phyloP scores from a whole-genome alignment of 176 grass and related monocot species.

The Carex myosuroides region DNA sequence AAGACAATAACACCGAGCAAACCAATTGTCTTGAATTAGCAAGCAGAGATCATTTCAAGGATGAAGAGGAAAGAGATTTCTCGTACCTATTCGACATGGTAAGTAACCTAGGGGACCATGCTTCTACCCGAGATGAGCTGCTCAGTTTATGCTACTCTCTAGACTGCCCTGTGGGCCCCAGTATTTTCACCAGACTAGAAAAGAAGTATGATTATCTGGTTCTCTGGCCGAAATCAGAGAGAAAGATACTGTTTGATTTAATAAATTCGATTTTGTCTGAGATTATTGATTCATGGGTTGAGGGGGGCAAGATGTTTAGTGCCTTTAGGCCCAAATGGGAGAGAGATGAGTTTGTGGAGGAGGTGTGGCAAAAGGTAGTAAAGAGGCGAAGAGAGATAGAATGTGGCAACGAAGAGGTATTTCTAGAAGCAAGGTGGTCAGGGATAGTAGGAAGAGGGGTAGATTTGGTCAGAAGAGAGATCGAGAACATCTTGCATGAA shows the following conservation, averaged over 20 bases:
- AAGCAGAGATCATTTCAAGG: conserved; percentile 40
- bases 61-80: conserved; percentile 83
- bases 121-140: conserved; percentile 31
- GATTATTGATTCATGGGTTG: conserved; percentile 31
- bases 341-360: conserved; percentile 44
- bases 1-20: conserved; percentile 23
- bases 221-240: conserved; percentile 58
- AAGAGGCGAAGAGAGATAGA: conserved; percentile 33
- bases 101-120: conserved; percentile 37
- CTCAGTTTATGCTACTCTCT: conserved; percentile 39
- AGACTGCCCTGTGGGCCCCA: conserved; percentile 25
- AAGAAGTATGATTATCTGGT: conserved; percentile 50
- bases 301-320: conserved; percentile 20
- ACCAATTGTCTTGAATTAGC: conserved; percentile 31
- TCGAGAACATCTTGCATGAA: conserved; percentile 39
- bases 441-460: conserved; percentile 35
- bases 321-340: conserved; percentile 20
- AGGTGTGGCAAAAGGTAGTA: conserved; percentile 63
- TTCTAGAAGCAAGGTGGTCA: conserved; percentile 51
- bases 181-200: conserved; percentile 57
- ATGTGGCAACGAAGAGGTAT: conserved; percentile 18
- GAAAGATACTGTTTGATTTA: conserved; percentile 85
- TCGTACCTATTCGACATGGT: conserved; percentile 74
- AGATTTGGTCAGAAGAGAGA: conserved; percentile 35
- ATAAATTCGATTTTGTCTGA: conserved; percentile 43